These are phyloP conservation scores for Seminavis robusta DNA, from an alignment of 108 stramenopile species.

Conservation along the genomic window DNA sequence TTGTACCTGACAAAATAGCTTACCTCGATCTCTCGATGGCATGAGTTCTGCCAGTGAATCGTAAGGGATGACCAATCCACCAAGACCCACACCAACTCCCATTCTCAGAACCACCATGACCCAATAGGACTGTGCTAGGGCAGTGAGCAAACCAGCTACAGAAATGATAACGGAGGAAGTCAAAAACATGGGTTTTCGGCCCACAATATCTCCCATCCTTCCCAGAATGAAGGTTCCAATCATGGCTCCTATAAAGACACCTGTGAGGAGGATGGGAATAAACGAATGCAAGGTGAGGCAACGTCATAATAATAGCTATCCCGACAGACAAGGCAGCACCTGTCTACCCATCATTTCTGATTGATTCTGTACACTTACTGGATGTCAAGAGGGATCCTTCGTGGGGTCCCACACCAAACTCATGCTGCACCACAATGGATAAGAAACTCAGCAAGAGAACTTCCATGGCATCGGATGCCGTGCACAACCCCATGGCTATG, in stretches of 20 bases:
- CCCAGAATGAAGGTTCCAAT: slow-evolving; percentile 61
- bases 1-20: too few species aligned
- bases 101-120: slow-evolving; percentile 42
- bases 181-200: slow-evolving; percentile 60
- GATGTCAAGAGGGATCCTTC: too few species aligned
- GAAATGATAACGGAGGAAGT: slow-evolving; percentile 45
- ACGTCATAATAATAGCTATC: too few species aligned
- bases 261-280: too few species aligned
- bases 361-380: too few species aligned
- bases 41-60: slow-evolving; percentile 42
- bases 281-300: too few species aligned
- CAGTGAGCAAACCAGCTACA: slow-evolving; percentile 52
- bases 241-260: slow-evolving; percentile 65
- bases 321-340: slow-evolving; percentile 39
- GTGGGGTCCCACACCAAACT: slow-evolving; percentile 63
- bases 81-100: slow-evolving; percentile 75
- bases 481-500: slow-evolving; percentile 64
- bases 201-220: slow-evolving; percentile 49
- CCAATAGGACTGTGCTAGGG: slow-evolving; percentile 32
- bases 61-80: slow-evolving; percentile 45
- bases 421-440: slow-evolving; percentile 39
- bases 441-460: slow-evolving; percentile 66
- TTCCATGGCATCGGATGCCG: slow-evolving; percentile 72
- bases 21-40: slow-evolving; percentile 40
- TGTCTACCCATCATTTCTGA: slow-evolving; percentile 31